Base-by-base conservation (phyloP, 129 eudicot genomes). In the Tagetes erecta region DNA sequence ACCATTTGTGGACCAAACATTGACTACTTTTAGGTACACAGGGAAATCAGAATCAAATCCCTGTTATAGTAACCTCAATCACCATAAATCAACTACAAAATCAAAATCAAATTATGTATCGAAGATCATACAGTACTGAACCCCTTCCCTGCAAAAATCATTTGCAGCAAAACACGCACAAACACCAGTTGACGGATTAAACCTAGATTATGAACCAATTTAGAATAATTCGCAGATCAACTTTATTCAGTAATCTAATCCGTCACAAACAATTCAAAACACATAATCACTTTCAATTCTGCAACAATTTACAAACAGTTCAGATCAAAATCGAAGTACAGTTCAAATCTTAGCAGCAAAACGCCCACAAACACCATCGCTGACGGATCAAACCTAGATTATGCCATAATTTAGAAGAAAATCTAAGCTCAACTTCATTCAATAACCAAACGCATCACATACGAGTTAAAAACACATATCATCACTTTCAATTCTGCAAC, bases 1-100 rank as follows among this genome's bases (percentile, higher is more conserved):
- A 35, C 73, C 59, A 31, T 53, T 72, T 40, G 36, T 56, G 36
- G 78, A 38, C 38, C 52, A 66, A 72, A 79, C 64, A 52, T 14
- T 20, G 20, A 71, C 72, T 71, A 78, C 67, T 78, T 78, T 78
- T 63, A 52, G 14, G 9, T 44, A 68, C n/a, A 59, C 55, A 12
- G 13, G 4, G 44, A 49, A 75, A 75, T 36, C 74, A 53, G 73
- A 52, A 72, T 51, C 73, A 71, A 71, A 71, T 34, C 53, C 72
- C 35, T 1, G 44, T 70, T 63, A 70, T 52, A 64, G 62, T 12
- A 79, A 39, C 7, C 50, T 68, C 56, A 55, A 2, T 58, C 59
- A 64, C 12, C 73, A 64, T 64, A 78, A 41, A 33, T 64, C 80
- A 65, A 73, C 58, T 41, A 31, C 67, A 57, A 56, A 70, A 70